Evolutionary conservation across 2,329 filamentous ascomycete species (phyloP).

Genomic region (Penicillium occitanis): DNA sequence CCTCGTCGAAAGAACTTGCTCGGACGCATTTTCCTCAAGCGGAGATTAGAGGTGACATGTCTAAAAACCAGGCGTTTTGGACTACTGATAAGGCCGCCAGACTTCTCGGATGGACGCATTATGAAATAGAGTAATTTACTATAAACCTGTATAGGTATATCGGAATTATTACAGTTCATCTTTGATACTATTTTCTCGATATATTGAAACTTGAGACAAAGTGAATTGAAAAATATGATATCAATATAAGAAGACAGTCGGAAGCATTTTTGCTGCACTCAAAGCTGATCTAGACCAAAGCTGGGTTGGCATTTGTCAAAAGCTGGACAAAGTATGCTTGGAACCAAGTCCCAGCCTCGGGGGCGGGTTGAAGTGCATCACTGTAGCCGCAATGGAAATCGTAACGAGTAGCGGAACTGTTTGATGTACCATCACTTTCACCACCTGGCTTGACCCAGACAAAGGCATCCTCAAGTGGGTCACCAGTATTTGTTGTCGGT

Average conservation of each 20-base stretch:
- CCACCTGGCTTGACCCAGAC: conserved; percentile 71
- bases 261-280: not conserved
- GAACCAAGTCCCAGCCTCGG: conserved; percentile 70
- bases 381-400: conserved; percentile 56
- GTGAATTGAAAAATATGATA: not conserved
- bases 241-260: not conserved
- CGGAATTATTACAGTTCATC: not conserved
- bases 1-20: conserved; percentile 27
- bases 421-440: conserved; percentile 54
- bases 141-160: not conserved
- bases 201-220: not conserved
- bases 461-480: conserved; percentile 62
- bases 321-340: conserved; percentile 40
- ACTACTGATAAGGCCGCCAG: conserved; percentile 27
- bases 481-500: conserved; percentile 62
- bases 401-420: conserved; percentile 52
- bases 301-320: conserved; percentile 31
- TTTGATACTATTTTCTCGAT: not conserved
- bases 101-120: conserved; percentile 33
- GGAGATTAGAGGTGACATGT: conserved; percentile 28
- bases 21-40: conserved; percentile 30
- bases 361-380: conserved; percentile 62
- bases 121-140: conserved; percentile 29
- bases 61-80: conserved; percentile 28
- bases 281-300: conserved; percentile 23